Base-by-base conservation (phyloP, 2,329 filamentous ascomycete species). In the Aspergillus sp. region DNA sequence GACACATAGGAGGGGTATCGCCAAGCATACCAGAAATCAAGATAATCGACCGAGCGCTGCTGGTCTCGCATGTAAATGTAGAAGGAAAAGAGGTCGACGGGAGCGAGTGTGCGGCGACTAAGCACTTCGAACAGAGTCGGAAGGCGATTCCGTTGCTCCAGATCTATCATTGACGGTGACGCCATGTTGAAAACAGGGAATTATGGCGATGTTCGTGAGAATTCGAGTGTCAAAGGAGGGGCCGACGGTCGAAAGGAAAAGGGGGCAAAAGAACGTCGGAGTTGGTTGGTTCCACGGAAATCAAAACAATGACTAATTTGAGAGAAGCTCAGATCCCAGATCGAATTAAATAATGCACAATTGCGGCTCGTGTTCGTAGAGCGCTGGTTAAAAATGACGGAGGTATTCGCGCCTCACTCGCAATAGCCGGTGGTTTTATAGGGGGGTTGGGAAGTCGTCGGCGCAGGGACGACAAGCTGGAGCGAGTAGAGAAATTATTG, bases 41-140 rank as follows among this genome's bases (percentile, higher is more conserved):
- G 79, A 66, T 99, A 99, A 68, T 99, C 94, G 11, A 99, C 94
- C 7, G 93, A 96, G 70, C 92, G 86, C 73, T 99, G 94, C 74
- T 96, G 92, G 72, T 99, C 95, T 65, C 94, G 85, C 94, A 99
- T 99, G 76, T 96, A 99, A 65, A 99, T 99, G 76, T 99, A 99
- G 78, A 99, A 99, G 2, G 92, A 96, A 73, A 96, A 99, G 10
- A 99, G 80, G 68, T 99, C 95, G 52, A 99, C 93, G 0, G 94
- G 94, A 45, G 95, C 90, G 17, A 95, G 81, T n/a, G 94, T 99
- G 59, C 91, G 86, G 61, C 95, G 86, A 69, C 90, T 96, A 55
- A 99, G 79, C 51, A 99, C 94, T 75, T 99, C 95, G 69, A 95
- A 96, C 47, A 99, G 83, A 1, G 91, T 96, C 44, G 94, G 94